Evolutionary conservation across 2,329 filamentous ascomycete species (phyloP).

Genomic region (Fusarium dimerum): DNA sequence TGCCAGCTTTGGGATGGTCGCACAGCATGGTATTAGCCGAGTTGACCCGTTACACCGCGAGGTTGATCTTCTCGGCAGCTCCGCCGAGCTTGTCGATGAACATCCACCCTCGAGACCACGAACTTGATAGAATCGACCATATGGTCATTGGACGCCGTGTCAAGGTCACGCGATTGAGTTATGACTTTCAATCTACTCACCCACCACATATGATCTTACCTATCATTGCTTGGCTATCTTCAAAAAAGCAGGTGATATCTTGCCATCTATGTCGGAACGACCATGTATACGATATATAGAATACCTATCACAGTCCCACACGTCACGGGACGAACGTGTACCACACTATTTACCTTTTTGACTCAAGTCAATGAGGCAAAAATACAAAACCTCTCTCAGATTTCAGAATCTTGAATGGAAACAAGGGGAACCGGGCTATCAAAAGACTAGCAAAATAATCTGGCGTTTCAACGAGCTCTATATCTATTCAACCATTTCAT

Average conservation of each 20-base stretch:
- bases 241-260: conserved; percentile 7
- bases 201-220: background rate
- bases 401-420: too few species aligned
- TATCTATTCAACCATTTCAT: too few species aligned
- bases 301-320: conserved; percentile 15
- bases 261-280: conserved; percentile 19
- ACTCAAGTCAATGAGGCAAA: conserved; percentile 6
- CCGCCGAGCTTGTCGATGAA: conserved; percentile 59
- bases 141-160: too few species aligned
- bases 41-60: conserved; percentile 50
- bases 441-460: too few species aligned
- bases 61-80: conserved; percentile 51
- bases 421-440: too few species aligned
- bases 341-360: conserved; percentile 9
- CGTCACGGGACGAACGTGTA: conserved; percentile 12
- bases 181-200: background rate
- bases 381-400: too few species aligned
- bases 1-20: conserved; percentile 57
- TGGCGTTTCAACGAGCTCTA: too few species aligned
- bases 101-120: conserved; percentile 20
- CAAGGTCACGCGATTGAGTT: background rate
- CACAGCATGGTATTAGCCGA: conserved; percentile 57
- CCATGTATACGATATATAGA: conserved; percentile 30
- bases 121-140: too few species aligned
- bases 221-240: background rate